These are phyloP conservation scores for Lentinula novae-zelandiae DNA, from an alignment of 1,284 basidiomycete genomes.

Conservation along the genomic window DNA sequence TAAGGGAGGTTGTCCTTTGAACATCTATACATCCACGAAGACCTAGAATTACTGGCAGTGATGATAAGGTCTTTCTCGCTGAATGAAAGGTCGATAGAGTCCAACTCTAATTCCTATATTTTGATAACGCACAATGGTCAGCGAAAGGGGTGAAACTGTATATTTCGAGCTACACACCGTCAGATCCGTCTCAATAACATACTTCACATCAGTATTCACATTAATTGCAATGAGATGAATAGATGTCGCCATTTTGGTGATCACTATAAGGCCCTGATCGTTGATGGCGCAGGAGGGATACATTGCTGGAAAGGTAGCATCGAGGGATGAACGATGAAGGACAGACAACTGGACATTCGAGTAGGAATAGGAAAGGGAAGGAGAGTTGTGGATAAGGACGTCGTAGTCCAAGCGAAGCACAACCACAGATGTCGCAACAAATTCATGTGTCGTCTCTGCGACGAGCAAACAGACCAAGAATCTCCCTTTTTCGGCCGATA, in stretches of 20 bases:
- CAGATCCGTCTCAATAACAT: background rate
- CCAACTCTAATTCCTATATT: background rate
- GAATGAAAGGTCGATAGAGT: background rate
- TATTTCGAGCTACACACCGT: background rate
- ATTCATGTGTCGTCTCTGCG: background rate
- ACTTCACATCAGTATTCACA: background rate
- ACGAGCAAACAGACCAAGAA: constrained; percentile 2
- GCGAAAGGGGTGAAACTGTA: background rate
- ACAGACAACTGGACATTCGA: background rate
- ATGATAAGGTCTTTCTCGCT: background rate
- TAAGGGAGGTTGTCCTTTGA: constrained; percentile 1
- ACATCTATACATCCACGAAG: background rate
- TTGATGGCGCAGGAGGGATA: constrained; percentile 6
- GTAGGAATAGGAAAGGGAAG: background rate
- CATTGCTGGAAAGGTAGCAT: constrained; percentile 1
- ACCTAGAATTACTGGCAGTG: background rate
- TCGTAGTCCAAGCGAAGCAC: background rate
- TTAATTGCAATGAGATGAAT: background rate
- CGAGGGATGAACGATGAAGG: background rate
- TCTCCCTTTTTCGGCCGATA: background rate
- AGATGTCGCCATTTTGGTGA: background rate
- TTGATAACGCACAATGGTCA: background rate
- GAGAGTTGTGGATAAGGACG: background rate
- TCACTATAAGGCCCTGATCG: background rate
- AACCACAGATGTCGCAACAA: background rate